A percentile compares a stretch with the other conserved stretches of the same genome.
Conservation (phyloP, 2,329 filamentous ascomycete genomes). For the Diaporthe aspalathi region DNA sequence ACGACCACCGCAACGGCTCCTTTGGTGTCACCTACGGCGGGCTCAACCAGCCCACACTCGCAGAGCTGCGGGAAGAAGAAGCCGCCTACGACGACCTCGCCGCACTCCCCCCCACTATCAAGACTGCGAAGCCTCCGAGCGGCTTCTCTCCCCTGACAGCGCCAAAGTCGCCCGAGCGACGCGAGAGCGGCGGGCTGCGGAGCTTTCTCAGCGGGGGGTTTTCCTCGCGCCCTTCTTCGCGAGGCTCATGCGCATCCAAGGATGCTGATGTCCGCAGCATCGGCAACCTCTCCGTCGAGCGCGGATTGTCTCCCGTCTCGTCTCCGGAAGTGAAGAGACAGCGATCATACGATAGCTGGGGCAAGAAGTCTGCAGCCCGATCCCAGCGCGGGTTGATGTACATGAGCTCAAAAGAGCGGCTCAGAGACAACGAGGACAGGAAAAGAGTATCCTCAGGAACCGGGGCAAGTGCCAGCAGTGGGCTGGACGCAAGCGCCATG, state of each 20-base stretch:
- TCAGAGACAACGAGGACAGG: constrained; percentile 73
- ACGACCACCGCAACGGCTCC: constrained; percentile 57
- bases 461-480: constrained; percentile 55
- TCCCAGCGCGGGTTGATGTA: constrained; percentile 73
- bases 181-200: constrained; percentile 63
- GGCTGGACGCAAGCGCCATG: constrained; percentile 41
- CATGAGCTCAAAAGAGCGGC: constrained; percentile 77
- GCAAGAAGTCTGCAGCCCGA: constrained; percentile 62
- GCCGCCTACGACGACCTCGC: constrained; percentile 69
- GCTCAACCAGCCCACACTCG: constrained; percentile 64
- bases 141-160: constrained; percentile 79
- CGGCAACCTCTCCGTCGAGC: constrained; percentile 73
- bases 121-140: constrained; percentile 84
- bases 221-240: constrained; percentile 69
- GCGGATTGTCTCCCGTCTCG: constrained; percentile 53
- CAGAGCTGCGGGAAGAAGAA: constrained; percentile 60
- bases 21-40: constrained; percentile 82
- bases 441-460: constrained; percentile 63
- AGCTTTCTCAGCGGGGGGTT: constrained; percentile 65
- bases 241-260: constrained; percentile 64
- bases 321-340: constrained; percentile 63
- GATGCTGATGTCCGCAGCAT: constrained; percentile 72
- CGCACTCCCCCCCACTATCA: constrained; percentile 77
- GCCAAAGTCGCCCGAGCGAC: constrained; percentile 61
- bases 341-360: constrained; percentile 72